Evolutionary conservation across 371 early-diverging fungal genomes (phyloP), one percentile per base, ranked within the genome.

Genomic region (Actinomortierella wolfii): DNA sequence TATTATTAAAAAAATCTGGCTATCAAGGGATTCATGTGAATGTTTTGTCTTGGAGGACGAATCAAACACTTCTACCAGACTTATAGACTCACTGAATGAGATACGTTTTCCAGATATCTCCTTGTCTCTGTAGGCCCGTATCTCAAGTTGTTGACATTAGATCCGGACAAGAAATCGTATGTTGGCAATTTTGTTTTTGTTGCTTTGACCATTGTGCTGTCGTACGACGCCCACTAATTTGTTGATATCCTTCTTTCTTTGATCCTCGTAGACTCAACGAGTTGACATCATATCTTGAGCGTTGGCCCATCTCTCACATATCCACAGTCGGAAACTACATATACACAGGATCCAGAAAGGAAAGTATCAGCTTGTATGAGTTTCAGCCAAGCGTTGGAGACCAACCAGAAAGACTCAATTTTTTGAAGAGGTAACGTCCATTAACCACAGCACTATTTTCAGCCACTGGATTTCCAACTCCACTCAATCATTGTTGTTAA

Each of bases 251-350:
- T 21, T 28, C 20, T 7, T 5, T n/a, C 23, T 8, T 24, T 54
- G 2, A 13, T 29, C 34, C 23, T 26, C 41, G 21, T 45, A 68
- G 69, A 1, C 14, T 71, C 56, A 56, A 61, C 0, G 71, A 71
- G n/a, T 57, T 39, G 17, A 66, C 66, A 17, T 28, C 49, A 4
- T 46, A 59, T 43, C 71, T 65, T 44, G 71, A 71, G 18, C 71
- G 71, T 1, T 71, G 71, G 71, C 71, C 71, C 0, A 65, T 71
- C 18, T 24, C 60, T 17, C 71, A 71, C 44, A 71, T 71, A 4
- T 65, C 71, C 26, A 65, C 26, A 11, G 40, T 43, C 17, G 71
- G 62, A 8, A 47, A 42, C 41, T 65, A 58, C 56, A 61, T 71
- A 29, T 61, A 59, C 20, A 71, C 71, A n/a, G 71, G 71, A 13